Evolutionary conservation across 306 rosid genomes (phyloP).

Genomic region (Begonia masoniana): DNA sequence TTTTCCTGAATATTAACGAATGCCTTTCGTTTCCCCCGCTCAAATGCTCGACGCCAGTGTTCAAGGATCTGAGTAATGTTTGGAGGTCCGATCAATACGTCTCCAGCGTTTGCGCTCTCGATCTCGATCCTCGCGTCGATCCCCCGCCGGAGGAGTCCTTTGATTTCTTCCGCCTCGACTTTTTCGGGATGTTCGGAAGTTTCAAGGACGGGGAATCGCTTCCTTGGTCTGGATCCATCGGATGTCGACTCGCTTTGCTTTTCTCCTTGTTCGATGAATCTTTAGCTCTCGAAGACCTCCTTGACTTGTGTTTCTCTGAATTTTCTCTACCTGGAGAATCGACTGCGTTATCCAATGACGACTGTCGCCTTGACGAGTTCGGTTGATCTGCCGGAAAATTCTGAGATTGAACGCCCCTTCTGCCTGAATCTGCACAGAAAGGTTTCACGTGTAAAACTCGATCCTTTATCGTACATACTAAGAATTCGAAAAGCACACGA

Average conservation of each 20-base stretch:
- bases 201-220: conserved; percentile 15
- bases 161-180: conserved; percentile 27
- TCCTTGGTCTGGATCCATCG: conserved; percentile 13
- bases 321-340: conserved; percentile 35
- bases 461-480: too few species aligned
- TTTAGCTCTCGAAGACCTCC: conserved; percentile 33
- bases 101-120: neutral
- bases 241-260: conserved; percentile 6
- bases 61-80: too few species aligned
- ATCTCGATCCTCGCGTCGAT: neutral
- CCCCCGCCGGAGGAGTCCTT: conserved; percentile 15
- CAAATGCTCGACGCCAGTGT: too few species aligned
- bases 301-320: conserved; percentile 41
- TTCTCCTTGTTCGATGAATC: conserved; percentile 15
- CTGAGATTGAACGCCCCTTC: conserved; percentile 5
- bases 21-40: too few species aligned
- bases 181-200: conserved; percentile 39
- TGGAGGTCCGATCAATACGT: neutral
- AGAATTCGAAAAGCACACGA: too few species aligned
- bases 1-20: too few species aligned
- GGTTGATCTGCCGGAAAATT: conserved; percentile 22
- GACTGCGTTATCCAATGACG: conserved; percentile 1
- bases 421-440: conserved; percentile 1
- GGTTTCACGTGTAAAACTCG: too few species aligned
- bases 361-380: conserved; percentile 15